A percentile compares a stretch with the other conserved stretches of the same genome.
These are phyloP conservation scores for Penicillium nucicola DNA, from an alignment of 495 filamentous ascomycete genomes.

Conservation along the genomic window DNA sequence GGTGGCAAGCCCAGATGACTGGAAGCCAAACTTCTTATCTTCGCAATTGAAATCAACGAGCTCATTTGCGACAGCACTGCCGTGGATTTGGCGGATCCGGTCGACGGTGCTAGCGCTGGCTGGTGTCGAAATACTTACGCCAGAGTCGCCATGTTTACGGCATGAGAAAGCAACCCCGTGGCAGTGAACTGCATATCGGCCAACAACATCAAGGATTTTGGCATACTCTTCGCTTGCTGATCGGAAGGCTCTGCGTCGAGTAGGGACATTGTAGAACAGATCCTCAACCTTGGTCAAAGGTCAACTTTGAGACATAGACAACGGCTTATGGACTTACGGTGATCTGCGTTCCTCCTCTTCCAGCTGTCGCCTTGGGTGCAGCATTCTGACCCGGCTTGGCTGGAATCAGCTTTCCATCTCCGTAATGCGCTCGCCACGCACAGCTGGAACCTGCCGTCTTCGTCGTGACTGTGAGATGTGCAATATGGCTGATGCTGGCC, in stretches of 20 bases:
- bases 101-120: constrained; percentile 68
- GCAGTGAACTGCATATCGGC: constrained; percentile 95
- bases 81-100: constrained; percentile 87
- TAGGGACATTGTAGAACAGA: constrained; percentile 94
- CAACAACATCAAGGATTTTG: constrained; percentile 94
- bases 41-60: constrained; percentile 71
- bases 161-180: constrained; percentile 87
- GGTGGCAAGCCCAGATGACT: constrained; percentile 73
- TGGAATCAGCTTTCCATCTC: constrained; percentile 77
- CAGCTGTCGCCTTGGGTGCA: constrained; percentile 85
- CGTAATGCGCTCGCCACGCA: constrained; percentile 86
- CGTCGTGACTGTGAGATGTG: constrained; percentile 91
- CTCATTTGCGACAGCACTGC: constrained; percentile 82
- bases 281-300: constrained; percentile 69
- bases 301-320: constrained; percentile 4
- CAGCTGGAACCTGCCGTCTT: constrained; percentile 86
- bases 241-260: constrained; percentile 82
- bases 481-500: constrained; percentile 98
- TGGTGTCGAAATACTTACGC: constrained; percentile 74
- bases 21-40: constrained; percentile 80
- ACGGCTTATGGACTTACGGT: constrained; percentile 51
- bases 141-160: constrained; percentile 91
- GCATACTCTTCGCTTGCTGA: constrained; percentile 94
- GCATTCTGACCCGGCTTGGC: constrained; percentile 89
- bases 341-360: constrained; percentile 93